Conservation (phyloP, 371 early-diverging fungal species). For the Furculomyces boomerangus region DNA sequence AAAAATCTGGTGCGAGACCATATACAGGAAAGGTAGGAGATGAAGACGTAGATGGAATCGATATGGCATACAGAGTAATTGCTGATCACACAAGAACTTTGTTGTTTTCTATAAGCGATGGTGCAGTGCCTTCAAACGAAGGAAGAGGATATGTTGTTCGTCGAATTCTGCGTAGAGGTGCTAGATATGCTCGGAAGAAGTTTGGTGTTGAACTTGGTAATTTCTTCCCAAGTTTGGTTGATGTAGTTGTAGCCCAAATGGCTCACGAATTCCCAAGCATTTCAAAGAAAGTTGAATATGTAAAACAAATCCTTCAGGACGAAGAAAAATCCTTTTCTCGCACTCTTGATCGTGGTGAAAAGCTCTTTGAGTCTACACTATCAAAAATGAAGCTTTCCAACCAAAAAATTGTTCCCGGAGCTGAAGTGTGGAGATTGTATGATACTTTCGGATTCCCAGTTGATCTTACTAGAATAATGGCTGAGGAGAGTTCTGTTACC, state of each 20-base stretch:
- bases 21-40: slow-evolving; percentile 78
- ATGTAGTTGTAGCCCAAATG: slow-evolving; percentile 68
- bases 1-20: slow-evolving; percentile 63
- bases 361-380: slow-evolving; percentile 73
- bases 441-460: slow-evolving; percentile 99
- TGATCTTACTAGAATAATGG: slow-evolving; percentile 96
- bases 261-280: slow-evolving; percentile 83
- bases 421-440: slow-evolving; percentile 94
- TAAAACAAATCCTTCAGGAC: slow-evolving; percentile 86
- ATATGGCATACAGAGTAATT: slow-evolving; percentile 97
- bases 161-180: slow-evolving; percentile 95
- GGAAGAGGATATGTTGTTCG: slow-evolving; percentile 99
- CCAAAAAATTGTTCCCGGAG: slow-evolving; percentile 51
- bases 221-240: slow-evolving; percentile 83
- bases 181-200: slow-evolving; percentile 86
- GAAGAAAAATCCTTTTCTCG: slow-evolving; percentile 95
- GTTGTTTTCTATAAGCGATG: slow-evolving; percentile 94
- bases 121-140: slow-evolving; percentile 92
- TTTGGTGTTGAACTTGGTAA: slow-evolving; percentile 74
- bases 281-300: slow-evolving; percentile 41
- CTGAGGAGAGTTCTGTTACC: slow-evolving; percentile 80
- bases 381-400: slow-evolving; percentile 45
- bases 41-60: slow-evolving; percentile 83
- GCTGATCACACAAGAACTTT: slow-evolving; percentile 99
- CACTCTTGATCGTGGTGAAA: slow-evolving; percentile 96